Evolutionary conservation across 2,329 filamentous ascomycete genomes (phyloP).

Genomic region (Exophiala phaeomuriformis): DNA sequence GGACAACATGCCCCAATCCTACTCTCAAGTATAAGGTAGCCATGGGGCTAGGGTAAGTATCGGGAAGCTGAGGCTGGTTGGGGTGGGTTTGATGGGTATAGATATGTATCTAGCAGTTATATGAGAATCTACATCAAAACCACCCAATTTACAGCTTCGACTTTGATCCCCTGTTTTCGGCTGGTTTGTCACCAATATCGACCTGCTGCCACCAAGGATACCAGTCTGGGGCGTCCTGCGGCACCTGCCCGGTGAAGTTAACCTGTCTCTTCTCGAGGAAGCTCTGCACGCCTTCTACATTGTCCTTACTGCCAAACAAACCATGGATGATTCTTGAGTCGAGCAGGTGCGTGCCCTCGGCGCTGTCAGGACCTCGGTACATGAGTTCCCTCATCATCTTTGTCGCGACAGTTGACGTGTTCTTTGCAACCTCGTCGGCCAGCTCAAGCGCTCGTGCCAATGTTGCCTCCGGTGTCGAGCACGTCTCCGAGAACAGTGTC

Average conservation of each 20-base stretch:
- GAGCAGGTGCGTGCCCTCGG: slow-evolving; percentile 63
- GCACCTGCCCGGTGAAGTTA: slow-evolving; percentile 54
- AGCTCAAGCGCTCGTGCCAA: slow-evolving; percentile 58
- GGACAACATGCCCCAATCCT: background rate
- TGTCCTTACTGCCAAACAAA: slow-evolving; percentile 47
- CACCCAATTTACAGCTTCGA: slow-evolving; percentile 10
- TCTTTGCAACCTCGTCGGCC: slow-evolving; percentile 58
- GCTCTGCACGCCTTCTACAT: slow-evolving; percentile 59
- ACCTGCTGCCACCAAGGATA: slow-evolving; percentile 64
- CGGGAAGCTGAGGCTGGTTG: too few relatives aligned
- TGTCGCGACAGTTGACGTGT: slow-evolving; percentile 58
- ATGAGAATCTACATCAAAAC: too few relatives aligned
- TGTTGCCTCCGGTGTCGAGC: slow-evolving; percentile 53
- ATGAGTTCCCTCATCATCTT: slow-evolving; percentile 66
- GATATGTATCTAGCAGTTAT: background rate
- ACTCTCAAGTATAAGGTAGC: too few relatives aligned
- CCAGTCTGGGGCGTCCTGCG: slow-evolving; percentile 50
- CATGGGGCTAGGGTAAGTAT: too few relatives aligned
- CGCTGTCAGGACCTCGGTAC: slow-evolving; percentile 47
- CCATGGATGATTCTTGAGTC: slow-evolving; percentile 45
- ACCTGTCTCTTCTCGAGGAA: slow-evolving; percentile 63
- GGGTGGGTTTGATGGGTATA: background rate
- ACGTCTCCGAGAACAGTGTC: slow-evolving; percentile 59
- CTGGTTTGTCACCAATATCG: slow-evolving; percentile 32
- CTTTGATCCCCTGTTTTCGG: slow-evolving; percentile 12